These are phyloP conservation scores for Ascodesmis nigricans DNA, from an alignment of 495 filamentous ascomycete species.

Conservation along the genomic window DNA sequence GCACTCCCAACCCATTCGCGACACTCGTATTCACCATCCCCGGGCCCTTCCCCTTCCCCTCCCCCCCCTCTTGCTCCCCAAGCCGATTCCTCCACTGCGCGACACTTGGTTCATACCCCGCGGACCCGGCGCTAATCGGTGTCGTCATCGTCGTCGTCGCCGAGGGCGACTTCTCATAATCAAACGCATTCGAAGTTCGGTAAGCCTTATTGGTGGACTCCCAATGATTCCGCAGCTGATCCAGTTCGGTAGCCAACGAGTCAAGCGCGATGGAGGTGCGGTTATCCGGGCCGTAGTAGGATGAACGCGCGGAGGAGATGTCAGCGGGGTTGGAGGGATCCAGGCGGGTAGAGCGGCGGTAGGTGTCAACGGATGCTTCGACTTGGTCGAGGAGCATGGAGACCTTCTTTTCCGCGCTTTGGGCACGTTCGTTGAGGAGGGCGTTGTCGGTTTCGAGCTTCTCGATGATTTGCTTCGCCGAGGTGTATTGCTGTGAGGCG, in stretches of 20 bases:
- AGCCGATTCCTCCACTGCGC: no score
- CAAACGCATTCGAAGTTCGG: conserved; percentile 63
- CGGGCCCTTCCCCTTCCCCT: no score
- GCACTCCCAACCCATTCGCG: no score
- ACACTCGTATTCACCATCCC: no score
- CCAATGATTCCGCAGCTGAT: conserved; percentile 74
- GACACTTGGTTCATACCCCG: no score
- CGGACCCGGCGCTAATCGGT: no score
- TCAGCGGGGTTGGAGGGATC: conserved; percentile 24
- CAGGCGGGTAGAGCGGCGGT: conserved; percentile 36
- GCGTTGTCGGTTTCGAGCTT: conserved; percentile 62
- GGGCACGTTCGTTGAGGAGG: conserved; percentile 54
- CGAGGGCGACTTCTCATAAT: conserved; percentile 47
- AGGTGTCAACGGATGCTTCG: conserved; percentile 78
- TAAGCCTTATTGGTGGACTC: conserved; percentile 90
- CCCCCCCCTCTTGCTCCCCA: no score
- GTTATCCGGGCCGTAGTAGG: conserved; percentile 32
- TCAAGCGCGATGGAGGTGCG: conserved; percentile 75
- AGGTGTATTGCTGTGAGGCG: conserved; percentile 26
- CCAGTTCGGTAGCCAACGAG: conserved; percentile 74
- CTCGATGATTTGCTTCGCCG: conserved; percentile 46
- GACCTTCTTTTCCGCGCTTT: conserved; percentile 82
- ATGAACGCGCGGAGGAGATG: conserved; percentile 34
- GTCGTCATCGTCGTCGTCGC: no score
- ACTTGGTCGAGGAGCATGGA: conserved; percentile 84